A percentile compares a stretch with the other conserved stretches of the same genome.
Conservation (phyloP, 768 basidiomycete genomes). For the Amanita pseudoporphyria region DNA sequence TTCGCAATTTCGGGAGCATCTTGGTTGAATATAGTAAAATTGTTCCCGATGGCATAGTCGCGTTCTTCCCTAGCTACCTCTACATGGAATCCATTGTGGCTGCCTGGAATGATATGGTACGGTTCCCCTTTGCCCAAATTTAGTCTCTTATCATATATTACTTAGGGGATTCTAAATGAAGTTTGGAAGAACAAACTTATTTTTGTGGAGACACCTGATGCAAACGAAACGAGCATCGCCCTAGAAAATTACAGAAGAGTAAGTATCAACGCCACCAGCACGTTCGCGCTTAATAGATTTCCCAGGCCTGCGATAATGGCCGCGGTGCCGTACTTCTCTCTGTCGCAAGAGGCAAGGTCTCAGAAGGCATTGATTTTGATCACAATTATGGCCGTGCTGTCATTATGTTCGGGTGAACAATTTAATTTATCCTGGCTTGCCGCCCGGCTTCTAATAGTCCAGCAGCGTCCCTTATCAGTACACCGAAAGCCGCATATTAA, state of each 20-base stretch:
- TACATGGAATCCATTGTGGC: slow-evolving; percentile 99
- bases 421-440: neutral
- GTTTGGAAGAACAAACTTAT: slow-evolving; percentile 99
- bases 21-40: slow-evolving; percentile 97
- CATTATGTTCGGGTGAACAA: slow-evolving; percentile 92
- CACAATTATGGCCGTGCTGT: slow-evolving; percentile 99
- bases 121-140: slow-evolving; percentile 17
- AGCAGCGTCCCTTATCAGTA: slow-evolving; percentile 91
- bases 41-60: slow-evolving; percentile 97
- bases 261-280: slow-evolving; percentile 11
- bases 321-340: slow-evolving; percentile 94
- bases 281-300: slow-evolving; percentile 7
- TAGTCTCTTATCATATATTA: neutral
- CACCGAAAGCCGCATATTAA: slow-evolving; percentile 94
- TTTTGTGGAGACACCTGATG: slow-evolving; percentile 98
- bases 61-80: slow-evolving; percentile 98
- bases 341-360: slow-evolving; percentile 97
- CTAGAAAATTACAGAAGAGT: slow-evolving; percentile 95
- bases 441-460: slow-evolving; percentile 9
- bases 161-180: slow-evolving; percentile 93
- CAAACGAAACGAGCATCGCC: slow-evolving; percentile 97
- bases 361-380: slow-evolving; percentile 99
- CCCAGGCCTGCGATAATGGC: slow-evolving; percentile 95
- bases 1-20: slow-evolving; percentile 97
- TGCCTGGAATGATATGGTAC: slow-evolving; percentile 99